Conservation (phyloP, 2,329 filamentous ascomycete species). For the Beauveria bassiana region DNA sequence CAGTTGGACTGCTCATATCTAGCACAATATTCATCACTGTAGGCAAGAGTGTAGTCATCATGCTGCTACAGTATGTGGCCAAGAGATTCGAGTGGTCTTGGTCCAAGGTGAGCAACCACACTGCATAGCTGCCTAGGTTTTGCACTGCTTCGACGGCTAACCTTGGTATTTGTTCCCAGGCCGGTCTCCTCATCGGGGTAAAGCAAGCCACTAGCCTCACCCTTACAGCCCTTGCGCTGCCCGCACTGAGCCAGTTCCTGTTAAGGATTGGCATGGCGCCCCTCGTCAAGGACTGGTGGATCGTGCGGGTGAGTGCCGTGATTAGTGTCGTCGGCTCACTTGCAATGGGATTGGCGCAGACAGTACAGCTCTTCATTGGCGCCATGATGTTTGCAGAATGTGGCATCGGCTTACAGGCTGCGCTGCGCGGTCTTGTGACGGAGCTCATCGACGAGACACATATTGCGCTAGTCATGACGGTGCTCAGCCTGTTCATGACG, state of each 20-base stretch:
- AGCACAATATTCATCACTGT: conserved; percentile 1
- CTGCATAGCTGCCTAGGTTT: neutral
- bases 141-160: neutral
- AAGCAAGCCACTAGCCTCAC: neutral
- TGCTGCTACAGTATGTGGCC: conserved; percentile 10
- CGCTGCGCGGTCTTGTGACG: conserved; percentile 2
- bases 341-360: neutral
- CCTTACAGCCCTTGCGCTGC: neutral
- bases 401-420: neutral
- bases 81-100: conserved; percentile 12
- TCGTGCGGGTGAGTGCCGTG: neutral
- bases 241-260: neutral
- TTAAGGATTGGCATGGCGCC: conserved; percentile 1
- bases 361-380: neutral
- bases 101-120: conserved; percentile 2
- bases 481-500: neutral
- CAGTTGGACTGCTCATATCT: neutral
- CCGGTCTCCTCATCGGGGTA: neutral
- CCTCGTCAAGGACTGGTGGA: conserved; percentile 7
- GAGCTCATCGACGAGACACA: conserved; percentile 1
- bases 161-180: neutral
- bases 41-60: neutral
- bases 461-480: neutral
- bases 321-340: neutral
- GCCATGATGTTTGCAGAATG: neutral